phyloP scores from a whole-genome alignment of 495 filamentous ascomycete species.

The Lichina pygmaea region DNA sequence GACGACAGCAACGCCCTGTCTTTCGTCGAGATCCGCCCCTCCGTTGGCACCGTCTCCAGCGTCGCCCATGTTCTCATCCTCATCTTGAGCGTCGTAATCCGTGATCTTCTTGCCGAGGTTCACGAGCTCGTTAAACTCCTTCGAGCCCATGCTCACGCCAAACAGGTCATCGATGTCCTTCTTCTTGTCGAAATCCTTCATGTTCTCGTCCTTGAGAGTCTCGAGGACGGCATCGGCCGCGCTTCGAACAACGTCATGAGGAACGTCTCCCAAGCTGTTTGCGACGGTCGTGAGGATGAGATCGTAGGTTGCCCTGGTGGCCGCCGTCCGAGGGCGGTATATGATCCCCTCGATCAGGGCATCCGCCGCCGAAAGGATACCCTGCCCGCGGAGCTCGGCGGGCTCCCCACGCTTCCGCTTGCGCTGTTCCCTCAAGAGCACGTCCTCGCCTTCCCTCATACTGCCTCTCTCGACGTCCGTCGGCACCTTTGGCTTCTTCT shows the following conservation, averaged over 20 bases:
- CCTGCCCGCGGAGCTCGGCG: conserved; percentile 44
- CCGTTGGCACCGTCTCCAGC: conserved; percentile 25
- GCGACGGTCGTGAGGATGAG: conserved; percentile 80
- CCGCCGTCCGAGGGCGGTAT: conserved; percentile 76
- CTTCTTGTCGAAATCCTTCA: conserved; percentile 97
- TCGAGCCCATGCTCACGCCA: conserved; percentile 52
- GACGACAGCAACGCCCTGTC: conserved; percentile 88
- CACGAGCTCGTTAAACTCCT: conserved; percentile 89
- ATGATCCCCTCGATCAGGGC: conserved; percentile 54
- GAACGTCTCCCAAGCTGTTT: conserved; percentile 72
- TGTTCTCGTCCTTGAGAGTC: conserved; percentile 73
- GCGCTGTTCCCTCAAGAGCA: conserved; percentile 61
- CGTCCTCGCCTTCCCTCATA: conserved; percentile 63
- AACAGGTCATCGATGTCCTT: conserved; percentile 88
- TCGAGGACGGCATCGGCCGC: conserved; percentile 88
- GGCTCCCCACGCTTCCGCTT: conserved; percentile 60
- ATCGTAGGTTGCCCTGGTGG: conserved; percentile 86
- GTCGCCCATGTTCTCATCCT: conserved; percentile 67
- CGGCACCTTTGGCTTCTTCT: conserved; percentile 39
- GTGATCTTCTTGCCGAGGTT: conserved; percentile 98
- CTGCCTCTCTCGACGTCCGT: conserved; percentile 47
- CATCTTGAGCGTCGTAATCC: conserved; percentile 91
- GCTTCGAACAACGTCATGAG: conserved; percentile 72
- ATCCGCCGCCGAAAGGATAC: conserved; percentile 64
- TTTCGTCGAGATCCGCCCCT: conserved; percentile 61